Conservation (phyloP, 176 grass and related monocot genomes). For the Hordeum marinum region DNA sequence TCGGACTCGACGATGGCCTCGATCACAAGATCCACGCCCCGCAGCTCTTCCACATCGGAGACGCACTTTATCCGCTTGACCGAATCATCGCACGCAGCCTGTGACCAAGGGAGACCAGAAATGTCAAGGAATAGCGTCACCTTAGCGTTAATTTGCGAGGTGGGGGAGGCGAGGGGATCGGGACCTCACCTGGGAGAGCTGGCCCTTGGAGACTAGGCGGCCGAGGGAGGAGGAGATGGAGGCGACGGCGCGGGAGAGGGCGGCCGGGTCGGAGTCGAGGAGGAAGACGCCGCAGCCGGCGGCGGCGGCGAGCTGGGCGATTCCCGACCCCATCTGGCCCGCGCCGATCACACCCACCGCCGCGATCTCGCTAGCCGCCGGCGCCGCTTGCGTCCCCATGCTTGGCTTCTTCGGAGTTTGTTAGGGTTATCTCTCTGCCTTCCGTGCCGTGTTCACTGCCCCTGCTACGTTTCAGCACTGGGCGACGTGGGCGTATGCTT, state of each 20-base stretch:
- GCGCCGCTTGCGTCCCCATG: conserved; percentile 30
- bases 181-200: conserved; percentile 52
- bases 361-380: conserved; percentile 25
- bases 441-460: neutral
- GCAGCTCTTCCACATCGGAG: conserved; percentile 56
- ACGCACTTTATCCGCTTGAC: conserved; percentile 66
- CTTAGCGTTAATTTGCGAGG: neutral
- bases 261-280: conserved; percentile 63
- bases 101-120: neutral
- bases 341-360: conserved; percentile 68
- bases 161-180: neutral
- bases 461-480: neutral
- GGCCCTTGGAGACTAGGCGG: conserved; percentile 65
- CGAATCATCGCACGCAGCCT: conserved; percentile 51
- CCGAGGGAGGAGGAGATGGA: conserved; percentile 65
- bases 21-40: conserved; percentile 63
- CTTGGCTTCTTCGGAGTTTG: neutral
- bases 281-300: conserved; percentile 60
- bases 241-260: conserved; percentile 44
- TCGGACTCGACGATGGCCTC: conserved; percentile 85
- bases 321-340: conserved; percentile 97
- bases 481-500: neutral
- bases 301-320: conserved; percentile 74
- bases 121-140: neutral
- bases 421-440: neutral